Base-by-base conservation (phyloP, 169 alveolate species). In the Perkinsus olseni region DNA sequence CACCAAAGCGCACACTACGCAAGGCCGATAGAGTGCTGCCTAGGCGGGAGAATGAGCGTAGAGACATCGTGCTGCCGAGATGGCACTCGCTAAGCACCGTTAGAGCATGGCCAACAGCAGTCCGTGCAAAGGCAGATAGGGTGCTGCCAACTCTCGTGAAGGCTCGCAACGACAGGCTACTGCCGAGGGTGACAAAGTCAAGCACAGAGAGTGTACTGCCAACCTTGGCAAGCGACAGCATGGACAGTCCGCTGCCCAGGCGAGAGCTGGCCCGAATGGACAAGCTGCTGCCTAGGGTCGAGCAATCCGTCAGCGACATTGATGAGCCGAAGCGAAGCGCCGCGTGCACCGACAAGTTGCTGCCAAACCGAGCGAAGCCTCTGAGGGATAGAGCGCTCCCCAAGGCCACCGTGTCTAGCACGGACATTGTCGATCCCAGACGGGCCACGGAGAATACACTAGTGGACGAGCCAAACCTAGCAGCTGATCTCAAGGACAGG, bases 21-120 rank as follows among this genome's bases (percentile, higher is more conserved):
- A 90, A 37, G 74, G 92, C 17, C 38, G 93, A 37, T 38, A 91
- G 11, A 51, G 93, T 93, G 13, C 36, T 91, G 40, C 39, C 38
- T 38, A 74, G 38, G 92, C 34, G 91, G n/a, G 92, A 11, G 37
- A 93, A 36, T 40, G 74, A 38, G 39, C 95, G 93, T 31, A 74
- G 34, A 40, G 91, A 51, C 92, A 4, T 38, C 74, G 91, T 48
- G 11, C 38, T 51, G n/a, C 39, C 74, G 45, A 90, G 38, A 31
- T 31, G 21, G 31, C 48, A 36, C 38, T 74, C 50, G 92, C 92
- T 93, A 36, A 90, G 38, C 11, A 20, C 28, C 11, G 92, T 34
- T 8, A 90, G 92, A n/a, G 39, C 38, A 28, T 31, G 50, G 6
- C 92, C 92, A 4, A 90, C 36, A 6, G 28, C 45, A 39, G 45